Evolutionary conservation across 1,139 yeast species (phyloP), one percentile per base, ranked within the genome.

Genomic region (Yamadazyma pseudoaaseri): DNA sequence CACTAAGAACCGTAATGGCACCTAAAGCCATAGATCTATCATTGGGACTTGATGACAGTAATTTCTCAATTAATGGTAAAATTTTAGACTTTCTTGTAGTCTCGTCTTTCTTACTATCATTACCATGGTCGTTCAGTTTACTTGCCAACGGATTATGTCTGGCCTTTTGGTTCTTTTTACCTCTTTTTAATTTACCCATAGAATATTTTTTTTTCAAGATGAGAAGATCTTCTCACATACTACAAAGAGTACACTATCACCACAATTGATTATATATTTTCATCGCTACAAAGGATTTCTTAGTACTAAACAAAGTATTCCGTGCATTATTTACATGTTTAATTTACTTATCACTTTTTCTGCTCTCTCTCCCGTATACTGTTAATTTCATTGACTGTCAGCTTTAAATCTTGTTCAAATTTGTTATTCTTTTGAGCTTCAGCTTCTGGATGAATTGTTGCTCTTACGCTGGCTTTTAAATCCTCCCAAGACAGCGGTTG

Each of bases 11-110:
- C 9, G 84, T 72, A 24, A 87, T 79, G 3, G 94, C 83, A 5
- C 83, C 77, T 22, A 87, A 60, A 1, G 96, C 94, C 77, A 83
- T 78, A 1, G 86, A 70, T 43, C 86, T 72, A 39, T 89, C 97
- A 52, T 83, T 81, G 2, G 86, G 75, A 9, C 76, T 68, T 2
- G 78, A 59, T 6, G 89, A 75, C 37, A 73, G 64, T 39, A 90
- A 65, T 49, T 84, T 80, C 35, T 73, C 70, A 25, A 89, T 65
- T 44, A 89, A 62, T 0, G 96, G 94, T 26, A 75, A 54, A 39
- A 87, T 73, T 50, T 81, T 83, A 38, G 73, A 72, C 31, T 69
- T 64, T 30, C 79, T 70, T 14, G 78, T 56, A 17, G 52, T 53
- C 31, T 72, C 80, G 44, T 76, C 83, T 39, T 71, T 73, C 14